These are phyloP conservation scores for Mycosphaerella sp. DNA, from an alignment of 2,329 filamentous ascomycete species.

Conservation along the genomic window DNA sequence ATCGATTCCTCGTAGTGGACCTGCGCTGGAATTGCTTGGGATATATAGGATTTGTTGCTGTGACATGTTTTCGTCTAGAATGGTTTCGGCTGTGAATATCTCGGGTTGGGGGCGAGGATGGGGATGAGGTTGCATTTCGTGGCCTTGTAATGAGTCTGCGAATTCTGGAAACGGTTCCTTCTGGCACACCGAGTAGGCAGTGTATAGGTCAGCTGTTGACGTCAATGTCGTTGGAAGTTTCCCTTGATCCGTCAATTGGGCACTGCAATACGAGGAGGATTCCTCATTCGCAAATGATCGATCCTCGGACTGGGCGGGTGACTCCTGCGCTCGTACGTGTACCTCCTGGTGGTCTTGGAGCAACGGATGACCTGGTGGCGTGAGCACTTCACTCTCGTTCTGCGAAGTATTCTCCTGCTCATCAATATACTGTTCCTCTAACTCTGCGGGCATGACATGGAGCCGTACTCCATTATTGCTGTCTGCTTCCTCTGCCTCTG, in stretches of 20 bases:
- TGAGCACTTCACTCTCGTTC: no score
- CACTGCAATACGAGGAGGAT: neutral
- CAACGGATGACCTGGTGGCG: no score
- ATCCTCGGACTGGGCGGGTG: neutral
- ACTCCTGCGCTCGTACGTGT: no score
- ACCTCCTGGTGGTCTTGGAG: no score
- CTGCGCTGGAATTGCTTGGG: constrained; percentile 2
- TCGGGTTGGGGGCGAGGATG: neutral
- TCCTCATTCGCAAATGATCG: neutral
- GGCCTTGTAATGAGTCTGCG: neutral
- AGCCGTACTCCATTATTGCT: neutral
- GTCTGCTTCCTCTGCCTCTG: neutral
- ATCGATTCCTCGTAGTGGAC: neutral
- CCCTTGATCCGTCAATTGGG: neutral
- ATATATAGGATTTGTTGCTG: neutral
- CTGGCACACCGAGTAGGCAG: no score
- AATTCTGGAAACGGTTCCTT: no score
- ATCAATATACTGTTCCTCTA: no score
- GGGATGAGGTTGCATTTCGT: neutral
- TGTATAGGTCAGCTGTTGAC: neutral
- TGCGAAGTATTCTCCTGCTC: no score
- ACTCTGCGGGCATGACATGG: no score
- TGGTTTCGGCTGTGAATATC: constrained; percentile 1
- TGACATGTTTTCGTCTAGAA: neutral
- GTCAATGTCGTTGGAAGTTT: neutral